These are phyloP conservation scores for Wallacemonas rigidus DNA, from an alignment of 208 protist species.

Conservation along the genomic window DNA sequence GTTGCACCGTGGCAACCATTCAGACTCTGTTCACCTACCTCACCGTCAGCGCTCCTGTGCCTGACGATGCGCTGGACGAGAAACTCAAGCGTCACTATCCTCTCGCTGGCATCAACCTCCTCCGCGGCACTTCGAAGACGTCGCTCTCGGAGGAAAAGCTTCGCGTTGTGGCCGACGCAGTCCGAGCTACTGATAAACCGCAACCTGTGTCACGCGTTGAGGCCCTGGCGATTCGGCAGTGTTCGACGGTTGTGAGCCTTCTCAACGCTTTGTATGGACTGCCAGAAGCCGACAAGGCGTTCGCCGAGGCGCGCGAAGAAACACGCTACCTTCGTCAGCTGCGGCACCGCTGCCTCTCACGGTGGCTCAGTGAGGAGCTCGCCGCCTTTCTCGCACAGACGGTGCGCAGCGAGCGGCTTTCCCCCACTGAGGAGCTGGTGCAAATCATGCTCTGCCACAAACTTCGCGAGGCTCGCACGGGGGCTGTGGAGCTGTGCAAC, in stretches of 20 bases:
- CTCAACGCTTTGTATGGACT: slow-evolving; percentile 83
- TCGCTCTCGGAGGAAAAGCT: slow-evolving; percentile 78
- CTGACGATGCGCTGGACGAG: slow-evolving; percentile 13
- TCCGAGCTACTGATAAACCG: slow-evolving; percentile 21
- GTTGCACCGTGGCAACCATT: slow-evolving; percentile 58
- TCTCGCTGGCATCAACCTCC: slow-evolving; percentile 30
- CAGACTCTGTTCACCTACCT: slow-evolving; percentile 6
- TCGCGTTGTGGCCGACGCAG: slow-evolving; percentile 27
- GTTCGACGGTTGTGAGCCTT: slow-evolving; percentile 53
- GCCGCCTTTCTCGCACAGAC: slow-evolving; percentile 31
- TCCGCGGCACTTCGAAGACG: slow-evolving; percentile 38
- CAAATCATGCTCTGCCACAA: slow-evolving; percentile 81
- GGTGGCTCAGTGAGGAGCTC: slow-evolving; percentile 76
- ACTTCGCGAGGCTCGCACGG: slow-evolving; percentile 55
- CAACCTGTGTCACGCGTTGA: slow-evolving; percentile 40
- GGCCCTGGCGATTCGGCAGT: slow-evolving; percentile 58
- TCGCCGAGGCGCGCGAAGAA: slow-evolving; percentile 72
- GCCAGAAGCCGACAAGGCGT: slow-evolving; percentile 64
- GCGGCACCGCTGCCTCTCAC: slow-evolving; percentile 66
- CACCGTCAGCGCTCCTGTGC: slow-evolving; percentile 3
- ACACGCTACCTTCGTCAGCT: slow-evolving; percentile 73
- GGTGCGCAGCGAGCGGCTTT: slow-evolving; percentile 12
- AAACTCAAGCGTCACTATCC: slow-evolving; percentile 18
- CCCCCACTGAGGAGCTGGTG: slow-evolving; percentile 59
- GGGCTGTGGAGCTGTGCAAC: slow-evolving; percentile 44